Evolutionary conservation across 768 basidiomycete species (phyloP).

Genomic region (Mycena capillaripes): DNA sequence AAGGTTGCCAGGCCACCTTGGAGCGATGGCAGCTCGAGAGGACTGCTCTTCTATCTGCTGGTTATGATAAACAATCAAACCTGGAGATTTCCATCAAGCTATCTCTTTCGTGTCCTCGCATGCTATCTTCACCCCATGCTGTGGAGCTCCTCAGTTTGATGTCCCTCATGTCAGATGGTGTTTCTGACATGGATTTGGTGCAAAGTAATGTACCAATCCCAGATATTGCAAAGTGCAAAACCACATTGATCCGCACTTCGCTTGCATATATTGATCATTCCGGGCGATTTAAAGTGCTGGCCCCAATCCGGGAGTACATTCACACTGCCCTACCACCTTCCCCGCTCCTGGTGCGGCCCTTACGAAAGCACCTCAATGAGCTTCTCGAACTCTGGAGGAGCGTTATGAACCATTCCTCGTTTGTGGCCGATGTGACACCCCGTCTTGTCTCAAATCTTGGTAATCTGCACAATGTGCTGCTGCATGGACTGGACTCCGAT

Average conservation of each 20-base stretch:
- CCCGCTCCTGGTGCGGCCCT: neutral
- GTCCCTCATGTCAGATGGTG: constrained; percentile 10
- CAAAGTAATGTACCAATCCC: too few relatives aligned
- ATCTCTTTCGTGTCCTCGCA: constrained; percentile 16
- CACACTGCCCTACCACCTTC: neutral
- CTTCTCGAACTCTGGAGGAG: neutral
- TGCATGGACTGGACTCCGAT: too few relatives aligned
- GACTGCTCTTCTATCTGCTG: constrained; percentile 8
- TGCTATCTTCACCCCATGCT: neutral
- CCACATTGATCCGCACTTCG: too few relatives aligned
- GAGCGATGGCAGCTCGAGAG: constrained; percentile 14
- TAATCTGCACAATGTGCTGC: too few relatives aligned
- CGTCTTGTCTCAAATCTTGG: neutral
- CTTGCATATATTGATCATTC: too few relatives aligned
- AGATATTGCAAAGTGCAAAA: too few relatives aligned
- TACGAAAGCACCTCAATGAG: neutral
- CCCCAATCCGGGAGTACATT: too few relatives aligned
- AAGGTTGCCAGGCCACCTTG: neutral
- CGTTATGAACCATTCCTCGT: neutral
- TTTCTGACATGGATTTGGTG: too few relatives aligned
- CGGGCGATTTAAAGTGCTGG: too few relatives aligned
- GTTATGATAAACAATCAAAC: constrained; percentile 9
- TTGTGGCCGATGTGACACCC: neutral
- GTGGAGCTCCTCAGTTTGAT: constrained; percentile 9
- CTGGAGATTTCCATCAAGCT: constrained; percentile 21